These are phyloP conservation scores for Puccinia coronata DNA, from an alignment of 1,284 basidiomycete species.

Conservation along the genomic window DNA sequence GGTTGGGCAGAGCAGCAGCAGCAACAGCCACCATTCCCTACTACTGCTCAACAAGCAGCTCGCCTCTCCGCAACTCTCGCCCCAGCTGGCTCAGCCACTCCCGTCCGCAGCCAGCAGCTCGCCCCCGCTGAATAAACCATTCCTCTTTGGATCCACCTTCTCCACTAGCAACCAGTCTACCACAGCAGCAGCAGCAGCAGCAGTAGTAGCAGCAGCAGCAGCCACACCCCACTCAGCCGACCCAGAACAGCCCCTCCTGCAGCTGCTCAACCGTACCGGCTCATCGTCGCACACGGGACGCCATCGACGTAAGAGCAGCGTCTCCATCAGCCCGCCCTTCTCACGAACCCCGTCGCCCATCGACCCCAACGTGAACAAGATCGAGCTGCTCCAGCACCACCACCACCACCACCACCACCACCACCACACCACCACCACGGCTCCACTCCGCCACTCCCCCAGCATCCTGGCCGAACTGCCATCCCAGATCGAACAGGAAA, in stretches of 20 bases:
- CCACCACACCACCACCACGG: too few species aligned
- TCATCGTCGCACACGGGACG: conserved; percentile 5
- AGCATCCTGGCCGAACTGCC: background rate
- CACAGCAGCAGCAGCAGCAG: too few species aligned
- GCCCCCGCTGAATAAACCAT: background rate
- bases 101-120: background rate
- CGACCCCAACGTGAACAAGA: background rate
- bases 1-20: background rate
- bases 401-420: too few species aligned
- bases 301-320: conserved; percentile 39
- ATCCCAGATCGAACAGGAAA: conserved; percentile 25
- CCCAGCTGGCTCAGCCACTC: background rate
- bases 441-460: background rate
- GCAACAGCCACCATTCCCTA: background rate
- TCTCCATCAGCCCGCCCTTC: conserved; percentile 41
- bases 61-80: too few species aligned
- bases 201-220: too few species aligned
- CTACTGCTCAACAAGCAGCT: background rate
- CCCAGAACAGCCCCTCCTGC: background rate
- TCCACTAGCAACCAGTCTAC: background rate
- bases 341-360: conserved; percentile 17
- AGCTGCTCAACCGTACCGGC: conserved; percentile 20
- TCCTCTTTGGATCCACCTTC: background rate
- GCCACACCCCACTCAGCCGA: background rate
- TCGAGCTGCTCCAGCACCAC: background rate